Percentiles rank a stretch among this genome's conserved stretches.
Conservation (phyloP, 208 protist species). For the Spironucleus salmonicida region DNA sequence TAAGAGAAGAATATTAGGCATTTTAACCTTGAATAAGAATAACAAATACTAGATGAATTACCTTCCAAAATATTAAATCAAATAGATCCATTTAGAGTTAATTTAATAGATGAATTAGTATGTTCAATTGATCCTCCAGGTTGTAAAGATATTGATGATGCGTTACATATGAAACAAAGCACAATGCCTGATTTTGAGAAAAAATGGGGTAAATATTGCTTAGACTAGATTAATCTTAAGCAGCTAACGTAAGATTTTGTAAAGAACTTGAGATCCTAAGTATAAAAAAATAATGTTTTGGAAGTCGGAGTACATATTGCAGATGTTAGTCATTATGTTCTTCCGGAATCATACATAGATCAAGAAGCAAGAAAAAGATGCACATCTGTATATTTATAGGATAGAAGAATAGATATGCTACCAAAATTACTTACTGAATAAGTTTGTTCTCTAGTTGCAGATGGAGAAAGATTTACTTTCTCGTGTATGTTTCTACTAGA, state of each 20-base stretch:
- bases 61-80: slow-evolving; percentile 49
- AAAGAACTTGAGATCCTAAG: neutral
- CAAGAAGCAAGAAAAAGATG: slow-evolving; percentile 68
- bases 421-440: slow-evolving; percentile 77
- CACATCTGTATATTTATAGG: slow-evolving; percentile 79
- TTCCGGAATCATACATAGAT: slow-evolving; percentile 68
- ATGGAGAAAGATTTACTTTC: slow-evolving; percentile 71
- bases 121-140: slow-evolving; percentile 76
- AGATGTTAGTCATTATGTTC: slow-evolving; percentile 79
- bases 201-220: neutral
- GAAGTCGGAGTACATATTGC: slow-evolving; percentile 88
- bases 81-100: slow-evolving; percentile 56
- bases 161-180: slow-evolving; percentile 44
- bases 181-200: slow-evolving; percentile 49
- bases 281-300: slow-evolving; percentile 51
- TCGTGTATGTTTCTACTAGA: slow-evolving; percentile 69
- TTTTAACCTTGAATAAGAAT: neutral
- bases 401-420: slow-evolving; percentile 85
- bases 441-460: slow-evolving; percentile 69
- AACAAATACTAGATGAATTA: neutral
- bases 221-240: slow-evolving; percentile 16
- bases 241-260: neutral
- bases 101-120: slow-evolving; percentile 63
- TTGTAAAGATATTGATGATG: slow-evolving; percentile 63
- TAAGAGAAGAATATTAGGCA: slow-evolving; percentile 63